phyloP scores from a whole-genome alignment of 148 eudicot species.

The Camellia japonica region DNA sequence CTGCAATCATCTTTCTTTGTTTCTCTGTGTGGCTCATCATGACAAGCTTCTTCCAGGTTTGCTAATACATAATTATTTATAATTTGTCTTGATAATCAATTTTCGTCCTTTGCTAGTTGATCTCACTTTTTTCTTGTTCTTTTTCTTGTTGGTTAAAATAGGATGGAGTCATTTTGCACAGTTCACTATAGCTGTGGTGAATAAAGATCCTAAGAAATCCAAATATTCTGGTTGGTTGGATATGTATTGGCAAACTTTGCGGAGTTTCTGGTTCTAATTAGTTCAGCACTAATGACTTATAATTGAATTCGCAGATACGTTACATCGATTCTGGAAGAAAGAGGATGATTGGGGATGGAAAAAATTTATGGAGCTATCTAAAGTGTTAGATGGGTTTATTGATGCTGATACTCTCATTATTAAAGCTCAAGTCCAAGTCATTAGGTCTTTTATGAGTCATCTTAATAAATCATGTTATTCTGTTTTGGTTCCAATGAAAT shows the following conservation, averaged over 20 bases:
- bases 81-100: constrained; percentile 5
- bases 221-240: constrained; percentile 75
- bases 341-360: constrained; percentile 99
- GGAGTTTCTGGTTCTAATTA: constrained; percentile 7
- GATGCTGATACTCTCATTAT: constrained; percentile 72
- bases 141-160: constrained; percentile 23
- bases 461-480: neutral
- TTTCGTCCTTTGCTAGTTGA: neutral
- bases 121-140: neutral
- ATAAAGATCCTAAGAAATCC: constrained; percentile 81
- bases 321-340: constrained; percentile 92
- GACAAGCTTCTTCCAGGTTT: constrained; percentile 97
- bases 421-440: constrained; percentile 92
- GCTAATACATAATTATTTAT: neutral
- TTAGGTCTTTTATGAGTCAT: constrained; percentile 47
- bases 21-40: constrained; percentile 88
- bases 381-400: constrained; percentile 83
- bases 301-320: constrained; percentile 51
- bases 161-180: constrained; percentile 98
- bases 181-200: constrained; percentile 89
- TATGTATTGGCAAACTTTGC: neutral
- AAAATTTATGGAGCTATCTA: constrained; percentile 88
- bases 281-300: neutral
- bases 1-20: constrained; percentile 91
- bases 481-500: neutral